Evolutionary conservation across 345 rosid genomes (phyloP), one percentile per base, ranked within the genome.

Genomic region (Camelina laxa): DNA sequence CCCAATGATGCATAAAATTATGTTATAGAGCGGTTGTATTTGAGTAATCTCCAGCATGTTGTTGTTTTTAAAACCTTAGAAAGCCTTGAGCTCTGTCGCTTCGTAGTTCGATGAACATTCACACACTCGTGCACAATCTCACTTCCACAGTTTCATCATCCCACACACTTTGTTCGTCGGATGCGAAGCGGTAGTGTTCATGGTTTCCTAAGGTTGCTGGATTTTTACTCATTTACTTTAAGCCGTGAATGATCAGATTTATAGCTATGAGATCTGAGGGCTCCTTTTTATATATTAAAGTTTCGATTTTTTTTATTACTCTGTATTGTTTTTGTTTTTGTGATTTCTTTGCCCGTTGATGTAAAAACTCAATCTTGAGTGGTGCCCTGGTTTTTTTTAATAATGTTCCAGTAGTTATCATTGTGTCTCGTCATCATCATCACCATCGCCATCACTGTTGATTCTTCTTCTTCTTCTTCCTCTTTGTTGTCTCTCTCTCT

Each of bases 211-310:
- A 74, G 73, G 78, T 69, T 73, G 70, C 82, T 47, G 71, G 74
- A 60, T 80, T 75, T 75, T 73, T 33, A 49, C 6, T 64, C 76
- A 12, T 65, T 62, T 64, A 80, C 78, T 3, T 11, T 6, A 67
- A 49, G 31, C 85, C 77, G 63, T 66, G 71, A 12, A 78, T 83
- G 88, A 81, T 81, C 69, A 67, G 58, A 68, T 75, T 13, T 53
- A 69, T 79, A 84, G 86, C 88, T 84, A 80, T 83, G 88, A 86
- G 84, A 81, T 86, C 84, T 80, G 85, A 84, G 85, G 84, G 88
- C 74, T 79, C 68, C 15, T 41, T 50, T 0, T 21, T 19, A n/a
- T n/a, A n/a, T n/a, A 3, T 4, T 2, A 30, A 53, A 62, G 65
- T 21, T 61, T 70, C 3, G 0, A n/a, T 55, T 69, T 70, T 54